Conservation (phyloP, 2,329 filamentous ascomycete species). For the Coniochaeta pulveracea region DNA sequence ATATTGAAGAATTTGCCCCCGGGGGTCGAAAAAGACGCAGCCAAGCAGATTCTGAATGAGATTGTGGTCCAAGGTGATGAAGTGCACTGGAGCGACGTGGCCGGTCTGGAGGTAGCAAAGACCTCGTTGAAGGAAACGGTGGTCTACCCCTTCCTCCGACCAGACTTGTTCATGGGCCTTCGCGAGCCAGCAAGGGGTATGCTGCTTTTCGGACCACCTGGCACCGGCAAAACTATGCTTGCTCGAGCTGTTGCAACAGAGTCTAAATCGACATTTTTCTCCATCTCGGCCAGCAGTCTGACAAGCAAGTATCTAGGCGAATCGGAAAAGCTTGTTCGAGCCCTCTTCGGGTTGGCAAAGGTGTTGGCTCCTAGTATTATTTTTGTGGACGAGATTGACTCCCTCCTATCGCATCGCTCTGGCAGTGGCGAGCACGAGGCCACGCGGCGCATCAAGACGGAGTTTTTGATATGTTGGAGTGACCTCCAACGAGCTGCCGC, state of each 20-base stretch:
- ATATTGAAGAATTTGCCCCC: slow-evolving; percentile 70
- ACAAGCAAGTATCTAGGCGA: slow-evolving; percentile 96
- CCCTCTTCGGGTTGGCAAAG: slow-evolving; percentile 83
- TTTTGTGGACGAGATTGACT: slow-evolving; percentile 97
- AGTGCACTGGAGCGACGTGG: slow-evolving; percentile 89
- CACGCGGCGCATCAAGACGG: slow-evolving; percentile 87
- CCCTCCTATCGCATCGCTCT: slow-evolving; percentile 72
- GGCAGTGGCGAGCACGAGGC: slow-evolving; percentile 86
- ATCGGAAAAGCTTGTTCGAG: slow-evolving; percentile 89
- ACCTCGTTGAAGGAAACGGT: slow-evolving; percentile 88
- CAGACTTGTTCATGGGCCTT: slow-evolving; percentile 90
- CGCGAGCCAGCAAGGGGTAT: slow-evolving; percentile 91
- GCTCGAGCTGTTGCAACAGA: slow-evolving; percentile 91
- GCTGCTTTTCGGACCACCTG: slow-evolving; percentile 90
- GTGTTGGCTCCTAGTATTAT: slow-evolving; percentile 88
- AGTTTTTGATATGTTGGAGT: slow-evolving; percentile 96
- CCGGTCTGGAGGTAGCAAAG: slow-evolving; percentile 83
- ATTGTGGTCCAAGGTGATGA: slow-evolving; percentile 91
- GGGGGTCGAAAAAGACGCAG: slow-evolving; percentile 71
- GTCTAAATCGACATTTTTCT: slow-evolving; percentile 91
- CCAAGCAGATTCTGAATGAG: slow-evolving; percentile 89
- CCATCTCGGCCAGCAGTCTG: slow-evolving; percentile 85
- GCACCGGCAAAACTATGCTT: slow-evolving; percentile 98
- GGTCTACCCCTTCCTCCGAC: slow-evolving; percentile 90
- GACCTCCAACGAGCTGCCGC: slow-evolving; percentile 87